These are phyloP conservation scores for Neonectria neomacrospora DNA, from an alignment of 2,329 filamentous ascomycete genomes.

Conservation along the genomic window DNA sequence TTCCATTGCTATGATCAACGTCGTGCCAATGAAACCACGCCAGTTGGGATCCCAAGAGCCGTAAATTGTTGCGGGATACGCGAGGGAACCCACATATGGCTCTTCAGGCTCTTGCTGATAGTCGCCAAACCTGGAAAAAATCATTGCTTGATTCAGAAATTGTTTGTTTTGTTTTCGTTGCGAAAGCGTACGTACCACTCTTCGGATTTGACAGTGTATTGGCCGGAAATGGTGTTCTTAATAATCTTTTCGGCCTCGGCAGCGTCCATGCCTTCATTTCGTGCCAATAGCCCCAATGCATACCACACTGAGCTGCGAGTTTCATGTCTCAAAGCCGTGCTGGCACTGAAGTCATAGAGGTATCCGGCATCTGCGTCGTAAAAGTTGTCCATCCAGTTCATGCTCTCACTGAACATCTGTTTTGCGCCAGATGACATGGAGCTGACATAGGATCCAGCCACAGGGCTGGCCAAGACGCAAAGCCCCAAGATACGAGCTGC, in stretches of 20 bases:
- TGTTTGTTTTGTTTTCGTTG: too few relatives aligned
- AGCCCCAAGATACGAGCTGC: neutral
- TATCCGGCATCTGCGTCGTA: slow-evolving; percentile 65
- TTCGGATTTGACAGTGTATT: slow-evolving; percentile 61
- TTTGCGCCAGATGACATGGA: slow-evolving; percentile 26
- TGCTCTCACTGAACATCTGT: slow-evolving; percentile 33
- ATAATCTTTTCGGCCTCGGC: slow-evolving; percentile 64
- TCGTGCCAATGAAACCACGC: slow-evolving; percentile 71
- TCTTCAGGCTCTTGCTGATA: slow-evolving; percentile 68
- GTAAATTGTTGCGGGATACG: slow-evolving; percentile 64
- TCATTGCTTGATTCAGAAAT: too few relatives aligned
- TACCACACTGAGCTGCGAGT: slow-evolving; percentile 70
- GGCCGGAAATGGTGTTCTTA: slow-evolving; percentile 61
- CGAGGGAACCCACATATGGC: slow-evolving; percentile 63
- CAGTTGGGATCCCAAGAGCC: slow-evolving; percentile 72
- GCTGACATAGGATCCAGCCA: slow-evolving; percentile 6
- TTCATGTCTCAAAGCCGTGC: slow-evolving; percentile 62
- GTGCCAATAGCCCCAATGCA: slow-evolving; percentile 65
- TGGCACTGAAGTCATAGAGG: slow-evolving; percentile 60
- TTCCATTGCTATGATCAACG: slow-evolving; percentile 67
- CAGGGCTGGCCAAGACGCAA: neutral
- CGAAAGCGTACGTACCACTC: slow-evolving; percentile 61
- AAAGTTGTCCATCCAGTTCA: slow-evolving; percentile 61
- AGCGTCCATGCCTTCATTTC: slow-evolving; percentile 62
- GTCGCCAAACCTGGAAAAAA: slow-evolving; percentile 46